Percentiles rank a stretch among this genome's conserved stretches.
Evolutionary conservation across 371 early-diverging fungal species (phyloP).

Genomic region (Phascolomyces articulosus): DNA sequence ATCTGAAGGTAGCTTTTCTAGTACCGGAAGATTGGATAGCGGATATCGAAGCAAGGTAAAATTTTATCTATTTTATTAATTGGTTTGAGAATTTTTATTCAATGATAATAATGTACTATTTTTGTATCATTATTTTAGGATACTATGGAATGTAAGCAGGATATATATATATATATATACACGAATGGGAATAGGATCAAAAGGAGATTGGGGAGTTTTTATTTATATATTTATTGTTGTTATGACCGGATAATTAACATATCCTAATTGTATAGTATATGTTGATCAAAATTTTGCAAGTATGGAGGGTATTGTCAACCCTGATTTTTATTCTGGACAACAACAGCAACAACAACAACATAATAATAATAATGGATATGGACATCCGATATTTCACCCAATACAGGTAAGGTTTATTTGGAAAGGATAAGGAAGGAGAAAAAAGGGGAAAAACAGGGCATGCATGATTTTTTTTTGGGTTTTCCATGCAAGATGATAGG

Average conservation of each 20-base stretch:
- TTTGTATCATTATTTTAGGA: not conserved
- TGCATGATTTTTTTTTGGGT: no score
- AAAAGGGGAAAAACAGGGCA: not conserved
- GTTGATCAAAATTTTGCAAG: conserved; percentile 48
- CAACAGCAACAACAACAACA: not conserved
- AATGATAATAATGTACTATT: conserved; percentile 9
- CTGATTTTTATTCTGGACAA: conserved; percentile 23
- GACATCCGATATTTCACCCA: not conserved
- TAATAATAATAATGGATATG: not conserved
- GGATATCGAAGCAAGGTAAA: conserved; percentile 8
- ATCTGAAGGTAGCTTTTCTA: conserved; percentile 9
- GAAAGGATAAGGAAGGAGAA: not conserved
- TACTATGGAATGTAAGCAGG: conserved; percentile 22
- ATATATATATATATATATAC: no score
- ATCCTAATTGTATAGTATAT: no score
- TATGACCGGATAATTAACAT: no score
- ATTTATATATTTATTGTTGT: no score
- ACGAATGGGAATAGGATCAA: no score
- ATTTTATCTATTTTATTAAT: no score
- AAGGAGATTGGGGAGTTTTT: no score
- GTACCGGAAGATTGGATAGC: not conserved
- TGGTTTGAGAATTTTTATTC: no score
- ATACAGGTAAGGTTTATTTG: conserved; percentile 5
- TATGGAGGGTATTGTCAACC: conserved; percentile 56
- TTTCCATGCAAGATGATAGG: not conserved